Base-by-base conservation (phyloP, 306 rosid species). In the Pterocarpus santalinus region DNA sequence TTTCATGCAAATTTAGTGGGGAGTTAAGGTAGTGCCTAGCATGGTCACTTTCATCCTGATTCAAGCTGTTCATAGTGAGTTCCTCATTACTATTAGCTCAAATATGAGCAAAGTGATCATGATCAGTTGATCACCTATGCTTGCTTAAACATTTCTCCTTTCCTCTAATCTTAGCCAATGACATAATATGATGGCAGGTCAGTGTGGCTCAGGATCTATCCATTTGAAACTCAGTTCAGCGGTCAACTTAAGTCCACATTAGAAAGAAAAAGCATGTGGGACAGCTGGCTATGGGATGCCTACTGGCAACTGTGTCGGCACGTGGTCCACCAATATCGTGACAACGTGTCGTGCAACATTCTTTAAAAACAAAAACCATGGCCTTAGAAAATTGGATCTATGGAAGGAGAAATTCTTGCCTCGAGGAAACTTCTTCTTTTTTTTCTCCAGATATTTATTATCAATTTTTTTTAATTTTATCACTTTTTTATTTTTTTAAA, bases 221-320 rank as follows among this genome's bases (percentile, higher is more conserved):
- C 4, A 52, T 65, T 77, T 38, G 67, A 77, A 53, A 55, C 38
- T 32, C 12, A 46, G n/a, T 10, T 57, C 9, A 33, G 5, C 17
- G 17, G 83, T 57, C 71, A 83, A 78, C 17, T 15, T 73, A 3
- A 67, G 81, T 79, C 77, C 2, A 58, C 55, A 14, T 57, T 68
- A n/a, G 35, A 10, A 43, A 2, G 28, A 58, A 51, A 36, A 75
- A 53, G 47, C 81, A 75, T 65, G 84, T 75, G 87, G 28, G 39
- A 73, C 81, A 79, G 68, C 77, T 84, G 73, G 80, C 39, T 36
- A 32, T 73, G 57, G 57, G 28, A 55, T 1, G 73, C 36, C 75
- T 53, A 7, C 60, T 66, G 58, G 16, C 53, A 2, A 65, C 52
- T 77, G 13, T 14, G 62, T 63, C 52, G 38, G 71, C 77, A 83